Percentiles rank a stretch among this genome's conserved stretches.
These are phyloP conservation scores for Candida incommunis DNA, from an alignment of 805 yeast species.

Conservation along the genomic window DNA sequence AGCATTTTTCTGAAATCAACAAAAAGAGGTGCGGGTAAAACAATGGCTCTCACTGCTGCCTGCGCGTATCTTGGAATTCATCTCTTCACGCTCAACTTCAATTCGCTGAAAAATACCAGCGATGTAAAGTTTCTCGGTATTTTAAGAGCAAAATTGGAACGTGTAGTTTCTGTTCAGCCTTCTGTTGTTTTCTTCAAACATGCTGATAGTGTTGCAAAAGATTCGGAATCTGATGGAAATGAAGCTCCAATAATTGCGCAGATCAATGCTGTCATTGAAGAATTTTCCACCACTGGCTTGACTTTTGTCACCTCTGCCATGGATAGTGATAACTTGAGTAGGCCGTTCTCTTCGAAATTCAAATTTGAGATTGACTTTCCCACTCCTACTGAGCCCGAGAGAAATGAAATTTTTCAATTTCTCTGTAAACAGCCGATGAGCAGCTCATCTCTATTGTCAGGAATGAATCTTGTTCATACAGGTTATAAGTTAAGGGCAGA, in stretches of 20 bases:
- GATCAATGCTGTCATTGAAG: conserved; percentile 41
- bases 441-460: not conserved
- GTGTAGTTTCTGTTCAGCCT: conserved; percentile 32
- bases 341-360: conserved; percentile 47
- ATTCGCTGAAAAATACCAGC: conserved; percentile 52
- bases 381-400: conserved; percentile 70
- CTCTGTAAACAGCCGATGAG: conserved; percentile 15
- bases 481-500: conserved; percentile 28
- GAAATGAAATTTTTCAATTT: conserved; percentile 46
- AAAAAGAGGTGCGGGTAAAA: conserved; percentile 68
- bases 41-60: conserved; percentile 42
- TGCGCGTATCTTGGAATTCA: conserved; percentile 51
- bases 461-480: not conserved
- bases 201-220: conserved; percentile 59
- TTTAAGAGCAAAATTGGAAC: conserved; percentile 62
- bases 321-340: conserved; percentile 56
- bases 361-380: conserved; percentile 64
- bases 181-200: conserved; percentile 48
- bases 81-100: conserved; percentile 54
- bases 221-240: conserved; percentile 44
- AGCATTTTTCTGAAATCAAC: conserved; percentile 54
- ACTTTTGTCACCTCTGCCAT: conserved; percentile 54
- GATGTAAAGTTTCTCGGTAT: conserved; percentile 69
- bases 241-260: conserved; percentile 29
- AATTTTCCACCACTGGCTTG: conserved; percentile 30